Conservation (phyloP, 805 yeast species). For the Saturnispora quitensis region DNA sequence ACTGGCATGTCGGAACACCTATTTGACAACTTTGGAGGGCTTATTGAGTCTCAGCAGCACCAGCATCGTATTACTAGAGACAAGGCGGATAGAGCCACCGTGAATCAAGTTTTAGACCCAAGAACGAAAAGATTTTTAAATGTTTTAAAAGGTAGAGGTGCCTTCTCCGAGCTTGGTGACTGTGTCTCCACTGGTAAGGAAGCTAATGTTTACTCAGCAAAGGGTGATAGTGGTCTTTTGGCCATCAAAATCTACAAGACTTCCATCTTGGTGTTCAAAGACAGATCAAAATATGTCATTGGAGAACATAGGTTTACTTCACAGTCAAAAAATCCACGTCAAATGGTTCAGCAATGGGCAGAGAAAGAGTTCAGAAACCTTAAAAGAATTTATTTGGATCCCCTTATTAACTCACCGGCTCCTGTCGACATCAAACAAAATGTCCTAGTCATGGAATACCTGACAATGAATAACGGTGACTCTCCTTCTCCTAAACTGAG, state of each 20-base stretch:
- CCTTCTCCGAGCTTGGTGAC: conserved; percentile 80
- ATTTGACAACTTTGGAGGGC: conserved; percentile 1
- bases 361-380: conserved; percentile 93
- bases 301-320: conserved; percentile 91
- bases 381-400: conserved; percentile 67
- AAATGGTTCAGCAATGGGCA: conserved; percentile 98
- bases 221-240: conserved; percentile 39
- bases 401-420: conserved; percentile 80
- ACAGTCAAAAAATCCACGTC: conserved; percentile 83
- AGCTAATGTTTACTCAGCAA: conserved; percentile 86
- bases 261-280: conserved; percentile 92
- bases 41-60: conserved; percentile 6
- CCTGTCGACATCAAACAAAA: conserved; percentile 85
- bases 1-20: neutral
- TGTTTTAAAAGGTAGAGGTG: conserved; percentile 74
- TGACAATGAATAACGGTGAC: conserved; percentile 69
- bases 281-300: conserved; percentile 89
- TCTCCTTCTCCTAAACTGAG: conserved; percentile 77
- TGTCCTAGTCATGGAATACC: conserved; percentile 89
- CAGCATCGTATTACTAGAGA: conserved; percentile 57
- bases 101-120: conserved; percentile 94
- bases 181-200: conserved; percentile 96
- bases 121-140: conserved; percentile 78
- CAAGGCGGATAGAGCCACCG: conserved; percentile 90
- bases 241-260: conserved; percentile 96